Evolutionary conservation across 306 rosid species (phyloP).

Genomic region (Prinsepia uniflora): DNA sequence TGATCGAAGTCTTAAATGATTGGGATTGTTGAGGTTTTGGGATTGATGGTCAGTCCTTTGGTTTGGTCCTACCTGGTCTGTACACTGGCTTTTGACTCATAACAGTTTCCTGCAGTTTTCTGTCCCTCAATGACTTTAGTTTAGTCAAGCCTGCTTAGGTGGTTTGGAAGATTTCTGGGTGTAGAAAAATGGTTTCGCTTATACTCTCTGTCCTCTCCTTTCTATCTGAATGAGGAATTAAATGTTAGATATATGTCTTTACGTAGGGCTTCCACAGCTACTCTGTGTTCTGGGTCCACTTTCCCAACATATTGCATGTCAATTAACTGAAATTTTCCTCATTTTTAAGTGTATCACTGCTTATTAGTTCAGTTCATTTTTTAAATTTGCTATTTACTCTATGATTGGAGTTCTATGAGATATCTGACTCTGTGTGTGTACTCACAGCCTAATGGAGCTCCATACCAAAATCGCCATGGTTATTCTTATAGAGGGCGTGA

Average conservation of each 20-base stretch:
- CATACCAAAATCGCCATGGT: conserved; percentile 45
- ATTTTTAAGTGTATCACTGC: background rate
- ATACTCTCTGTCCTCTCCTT: background rate
- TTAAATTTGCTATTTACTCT: conserved; percentile 5
- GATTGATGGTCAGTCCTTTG: background rate
- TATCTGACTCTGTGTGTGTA: background rate
- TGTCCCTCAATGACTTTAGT: background rate
- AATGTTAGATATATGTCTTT: no score
- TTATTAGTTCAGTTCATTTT: background rate
- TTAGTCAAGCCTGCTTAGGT: background rate
- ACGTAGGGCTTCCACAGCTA: no score
- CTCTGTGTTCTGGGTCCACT: no score
- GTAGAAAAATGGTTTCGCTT: no score
- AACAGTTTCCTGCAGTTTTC: background rate
- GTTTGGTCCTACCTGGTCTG: background rate
- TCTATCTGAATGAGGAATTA: background rate
- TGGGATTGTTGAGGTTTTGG: background rate
- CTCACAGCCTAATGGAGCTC: conserved; percentile 56
- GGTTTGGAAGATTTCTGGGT: background rate
- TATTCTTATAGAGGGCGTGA: conserved; percentile 60
- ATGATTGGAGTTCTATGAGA: conserved; percentile 1
- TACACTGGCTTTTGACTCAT: background rate
- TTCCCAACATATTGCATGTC: background rate
- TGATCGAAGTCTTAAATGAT: background rate
- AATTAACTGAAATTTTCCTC: background rate